Base-by-base conservation (phyloP, 805 yeast genomes). In the Debaryomyces castellii region DNA sequence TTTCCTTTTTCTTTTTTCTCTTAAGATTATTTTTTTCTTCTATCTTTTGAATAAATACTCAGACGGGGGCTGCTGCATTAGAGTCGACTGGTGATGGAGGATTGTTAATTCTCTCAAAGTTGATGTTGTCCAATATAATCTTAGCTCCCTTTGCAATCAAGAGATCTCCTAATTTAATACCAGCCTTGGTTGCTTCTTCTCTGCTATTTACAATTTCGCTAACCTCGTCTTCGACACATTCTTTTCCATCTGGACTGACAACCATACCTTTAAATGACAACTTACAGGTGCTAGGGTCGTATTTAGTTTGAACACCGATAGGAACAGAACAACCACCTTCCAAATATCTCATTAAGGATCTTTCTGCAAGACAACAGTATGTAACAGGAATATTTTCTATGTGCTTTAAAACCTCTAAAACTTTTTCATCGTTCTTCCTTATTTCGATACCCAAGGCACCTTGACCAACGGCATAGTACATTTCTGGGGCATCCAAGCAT, bases 321-420 rank as follows among this genome's bases (percentile, higher is more conserved):
- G 99, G 99, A 14, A 94, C 97, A 1, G 97, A 89, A 67, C 99
- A 94, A 7, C 99, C 99, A 50, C 98, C 99, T 70, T 94, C 98
- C 48, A 94, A 76, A 20, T 86, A 76, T 65, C 92, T 78, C 88
- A 94, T 81, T 50, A 94, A 69, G 5, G 92, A 74, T 57, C 99
- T 78, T 67, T 94, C 99, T 3, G 97, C 96, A 6, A 82, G 65
- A 65, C 98, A 91, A 54, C 95, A 77, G 48, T 82, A 67, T 1
- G 90, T 78, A 3, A 95, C 77, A 5, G 80, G 75, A 36, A 69
- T 63, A 63, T 90, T 84, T 54, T 83, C 84, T 49, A 92, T 80
- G 46, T 79, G 73, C 14, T 75, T 64, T 54, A 95, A 78, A 16
- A 91, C 73, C 45, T 75, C 65, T 54, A 70, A 70, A 66, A 87